Conservation (phyloP, 345 rosid species). For the Syzygium aromaticum region DNA sequence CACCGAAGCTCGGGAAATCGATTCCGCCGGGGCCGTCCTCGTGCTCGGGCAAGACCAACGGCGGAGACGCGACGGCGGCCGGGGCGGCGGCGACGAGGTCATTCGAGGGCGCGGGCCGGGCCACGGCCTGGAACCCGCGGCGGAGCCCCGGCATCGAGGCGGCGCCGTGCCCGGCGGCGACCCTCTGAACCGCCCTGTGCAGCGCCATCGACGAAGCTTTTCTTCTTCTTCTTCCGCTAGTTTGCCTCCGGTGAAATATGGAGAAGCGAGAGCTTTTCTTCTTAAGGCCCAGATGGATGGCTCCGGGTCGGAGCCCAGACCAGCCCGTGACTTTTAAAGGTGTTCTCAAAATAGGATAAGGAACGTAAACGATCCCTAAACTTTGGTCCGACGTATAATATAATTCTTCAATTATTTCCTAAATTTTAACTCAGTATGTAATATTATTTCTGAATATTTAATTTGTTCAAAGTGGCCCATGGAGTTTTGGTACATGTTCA, state of each 20-base stretch:
- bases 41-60: constrained; percentile 29
- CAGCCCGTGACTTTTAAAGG: not conserved
- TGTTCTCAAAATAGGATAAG: not conserved
- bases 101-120: constrained; percentile 25
- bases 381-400: rapidly evolving
- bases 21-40: constrained; percentile 15
- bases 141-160: constrained; percentile 11
- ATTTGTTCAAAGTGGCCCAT: rapidly evolving
- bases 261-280: not conserved
- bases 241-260: not conserved
- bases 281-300: not conserved
- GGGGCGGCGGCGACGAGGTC: constrained; percentile 1
- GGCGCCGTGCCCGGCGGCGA: constrained; percentile 4
- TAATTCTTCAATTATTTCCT: rapidly evolving
- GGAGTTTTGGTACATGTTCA: no score
- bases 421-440: rapidly evolving
- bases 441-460: rapidly evolving
- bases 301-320: not conserved
- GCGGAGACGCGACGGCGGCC: not conserved
- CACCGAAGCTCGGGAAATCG: constrained; percentile 34
- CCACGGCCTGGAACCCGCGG: constrained; percentile 28
- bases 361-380: rapidly evolving
- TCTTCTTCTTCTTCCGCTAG: not conserved
- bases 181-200: constrained; percentile 36
- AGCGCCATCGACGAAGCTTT: constrained; percentile 32